A percentile compares a stretch with the other conserved stretches of the same genome.
phyloP scores from a whole-genome alignment of 805 yeast species.

The Lachancea meyersii region DNA sequence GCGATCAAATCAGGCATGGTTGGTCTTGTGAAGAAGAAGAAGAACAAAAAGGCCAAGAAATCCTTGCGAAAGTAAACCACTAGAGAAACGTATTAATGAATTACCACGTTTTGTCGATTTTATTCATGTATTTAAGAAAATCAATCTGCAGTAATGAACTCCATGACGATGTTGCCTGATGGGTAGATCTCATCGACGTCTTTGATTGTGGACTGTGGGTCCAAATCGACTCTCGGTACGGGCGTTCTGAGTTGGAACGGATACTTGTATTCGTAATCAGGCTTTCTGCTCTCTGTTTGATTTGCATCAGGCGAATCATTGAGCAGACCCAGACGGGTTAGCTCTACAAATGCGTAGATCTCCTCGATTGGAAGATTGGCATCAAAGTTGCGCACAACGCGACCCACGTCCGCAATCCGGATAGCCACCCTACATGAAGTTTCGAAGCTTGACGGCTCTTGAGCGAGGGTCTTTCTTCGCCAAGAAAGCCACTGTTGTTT shows the following conservation, averaged over 20 bases:
- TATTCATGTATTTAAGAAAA: background rate
- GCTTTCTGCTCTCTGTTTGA: background rate
- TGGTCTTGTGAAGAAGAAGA: slow-evolving; percentile 70
- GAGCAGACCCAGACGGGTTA: slow-evolving; percentile 33
- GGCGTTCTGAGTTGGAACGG: slow-evolving; percentile 48
- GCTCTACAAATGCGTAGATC: slow-evolving; percentile 65
- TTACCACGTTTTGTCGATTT: background rate
- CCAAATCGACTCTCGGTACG: slow-evolving; percentile 48
- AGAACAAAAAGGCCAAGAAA: slow-evolving; percentile 49
- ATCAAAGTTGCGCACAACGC: slow-evolving; percentile 47
- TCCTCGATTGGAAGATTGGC: slow-evolving; percentile 49
- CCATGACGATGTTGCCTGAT: slow-evolving; percentile 57
- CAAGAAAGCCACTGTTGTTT: slow-evolving; percentile 44
- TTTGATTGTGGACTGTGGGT: slow-evolving; percentile 30
- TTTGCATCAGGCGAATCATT: slow-evolving; percentile 6
- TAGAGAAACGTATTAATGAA: background rate
- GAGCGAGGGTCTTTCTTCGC: slow-evolving; percentile 35
- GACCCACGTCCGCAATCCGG: slow-evolving; percentile 54
- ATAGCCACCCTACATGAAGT: slow-evolving; percentile 60
- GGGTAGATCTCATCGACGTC: slow-evolving; percentile 52
- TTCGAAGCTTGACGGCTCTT: slow-evolving; percentile 21
- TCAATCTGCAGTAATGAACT: slow-evolving; percentile 18
- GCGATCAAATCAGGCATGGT: slow-evolving; percentile 62
- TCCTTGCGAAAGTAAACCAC: slow-evolving; percentile 3
- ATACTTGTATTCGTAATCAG: slow-evolving; percentile 41